A percentile compares a stretch with the other conserved stretches of the same genome.
Evolutionary conservation across 2,329 filamentous ascomycete genomes (phyloP).

Genomic region (Lachnellula cervina): DNA sequence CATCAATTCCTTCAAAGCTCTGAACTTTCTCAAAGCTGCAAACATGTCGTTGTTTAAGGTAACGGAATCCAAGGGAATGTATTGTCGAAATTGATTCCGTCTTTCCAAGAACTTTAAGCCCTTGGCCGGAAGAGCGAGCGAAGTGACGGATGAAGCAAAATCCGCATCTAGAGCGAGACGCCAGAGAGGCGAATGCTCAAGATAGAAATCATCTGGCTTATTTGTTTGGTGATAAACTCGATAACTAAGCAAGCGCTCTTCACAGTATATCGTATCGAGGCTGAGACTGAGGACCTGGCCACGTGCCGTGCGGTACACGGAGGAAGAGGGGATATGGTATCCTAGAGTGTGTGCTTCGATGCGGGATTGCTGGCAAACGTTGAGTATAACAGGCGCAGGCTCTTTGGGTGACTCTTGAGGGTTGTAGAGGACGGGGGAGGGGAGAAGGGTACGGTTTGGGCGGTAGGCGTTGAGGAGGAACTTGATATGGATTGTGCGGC

Average conservation of each 20-base stretch:
- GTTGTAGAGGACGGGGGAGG: background rate
- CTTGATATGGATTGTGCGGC: background rate
- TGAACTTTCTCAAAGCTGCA: background rate
- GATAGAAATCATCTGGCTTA: background rate
- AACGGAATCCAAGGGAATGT: no score
- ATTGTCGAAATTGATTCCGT: background rate
- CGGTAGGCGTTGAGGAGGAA: background rate
- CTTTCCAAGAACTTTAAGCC: background rate
- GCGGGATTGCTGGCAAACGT: background rate
- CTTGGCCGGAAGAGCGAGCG: background rate
- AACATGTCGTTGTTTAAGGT: background rate
- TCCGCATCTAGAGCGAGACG: background rate
- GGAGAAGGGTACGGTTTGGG: background rate
- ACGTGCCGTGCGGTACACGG: background rate
- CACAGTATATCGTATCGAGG: background rate
- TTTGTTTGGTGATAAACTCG: background rate
- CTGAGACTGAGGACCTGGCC: background rate
- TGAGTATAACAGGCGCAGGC: background rate
- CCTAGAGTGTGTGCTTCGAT: background rate
- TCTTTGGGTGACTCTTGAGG: background rate
- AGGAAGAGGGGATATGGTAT: background rate
- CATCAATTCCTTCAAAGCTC: background rate
- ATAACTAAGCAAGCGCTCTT: background rate
- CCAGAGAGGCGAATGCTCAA: background rate
- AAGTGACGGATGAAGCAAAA: background rate